Conservation (phyloP, 2,329 filamentous ascomycete genomes). For the Fusarium udum region DNA sequence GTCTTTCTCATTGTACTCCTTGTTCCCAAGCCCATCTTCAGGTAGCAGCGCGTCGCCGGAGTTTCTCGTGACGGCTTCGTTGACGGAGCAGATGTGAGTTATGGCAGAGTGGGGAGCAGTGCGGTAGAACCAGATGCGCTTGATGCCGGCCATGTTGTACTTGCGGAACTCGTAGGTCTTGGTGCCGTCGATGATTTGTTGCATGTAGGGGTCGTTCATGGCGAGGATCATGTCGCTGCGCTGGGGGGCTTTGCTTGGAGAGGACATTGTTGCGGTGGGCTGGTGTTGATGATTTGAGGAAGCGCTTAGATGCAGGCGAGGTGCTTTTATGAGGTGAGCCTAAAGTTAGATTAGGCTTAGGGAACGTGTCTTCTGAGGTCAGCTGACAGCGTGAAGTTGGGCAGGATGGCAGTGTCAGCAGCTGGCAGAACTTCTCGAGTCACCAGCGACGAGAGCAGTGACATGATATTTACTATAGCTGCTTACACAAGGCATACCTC, state of each 20-base stretch:
- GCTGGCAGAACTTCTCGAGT: background rate
- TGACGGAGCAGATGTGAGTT: conserved; percentile 40
- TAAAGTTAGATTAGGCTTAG: background rate
- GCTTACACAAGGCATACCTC: accelerated
- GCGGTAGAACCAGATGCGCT: conserved; percentile 42
- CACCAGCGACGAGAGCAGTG: accelerated
- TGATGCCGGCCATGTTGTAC: conserved; percentile 29
- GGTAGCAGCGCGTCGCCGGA: conserved; percentile 10
- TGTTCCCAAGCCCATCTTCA: conserved; percentile 40
- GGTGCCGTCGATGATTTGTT: conserved; percentile 36
- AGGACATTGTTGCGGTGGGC: background rate
- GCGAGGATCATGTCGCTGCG: conserved; percentile 25
- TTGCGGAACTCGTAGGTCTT: conserved; percentile 42
- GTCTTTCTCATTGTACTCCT: conserved; percentile 39
- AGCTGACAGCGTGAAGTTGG: background rate
- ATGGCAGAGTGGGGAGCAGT: conserved; percentile 40
- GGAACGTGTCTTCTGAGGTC: background rate
- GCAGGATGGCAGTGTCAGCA: background rate
- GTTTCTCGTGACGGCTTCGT: conserved; percentile 29
- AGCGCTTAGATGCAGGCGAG: background rate
- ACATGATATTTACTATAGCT: too few relatives aligned
- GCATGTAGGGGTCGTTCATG: conserved; percentile 35
- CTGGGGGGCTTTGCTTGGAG: background rate
- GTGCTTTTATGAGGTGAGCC: background rate
- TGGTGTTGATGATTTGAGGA: background rate